Percentiles rank a stretch among this genome's conserved stretches.
These are phyloP conservation scores for Cymbidium sinense DNA, from an alignment of 106 monocot species.

Conservation along the genomic window DNA sequence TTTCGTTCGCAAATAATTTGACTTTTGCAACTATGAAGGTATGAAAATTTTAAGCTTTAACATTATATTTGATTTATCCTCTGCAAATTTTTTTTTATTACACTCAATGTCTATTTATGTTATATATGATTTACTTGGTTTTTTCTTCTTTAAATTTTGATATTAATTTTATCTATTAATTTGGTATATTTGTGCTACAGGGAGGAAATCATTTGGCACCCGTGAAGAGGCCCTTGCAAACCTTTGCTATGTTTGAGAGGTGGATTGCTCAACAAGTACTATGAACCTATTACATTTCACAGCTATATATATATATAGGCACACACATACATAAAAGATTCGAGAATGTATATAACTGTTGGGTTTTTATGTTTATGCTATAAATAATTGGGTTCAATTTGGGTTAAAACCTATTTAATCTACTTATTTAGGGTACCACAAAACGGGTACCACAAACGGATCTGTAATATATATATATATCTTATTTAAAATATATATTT, in stretches of 20 bases:
- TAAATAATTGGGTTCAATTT: too few relatives aligned
- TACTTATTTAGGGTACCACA: too few relatives aligned
- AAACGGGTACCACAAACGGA: too few relatives aligned
- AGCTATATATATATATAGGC: too few relatives aligned
- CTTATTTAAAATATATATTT: too few relatives aligned
- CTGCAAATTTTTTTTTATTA: neutral
- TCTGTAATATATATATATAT: too few relatives aligned
- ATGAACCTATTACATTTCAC: slow-evolving; percentile 10
- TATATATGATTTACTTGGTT: neutral
- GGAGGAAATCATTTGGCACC: slow-evolving; percentile 59
- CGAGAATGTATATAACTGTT: too few relatives aligned
- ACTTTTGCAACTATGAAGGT: slow-evolving; percentile 71
- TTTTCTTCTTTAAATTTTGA: neutral
- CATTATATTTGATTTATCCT: neutral
- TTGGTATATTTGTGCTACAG: slow-evolving; percentile 13
- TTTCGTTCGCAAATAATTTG: slow-evolving; percentile 42
- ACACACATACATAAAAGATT: too few relatives aligned
- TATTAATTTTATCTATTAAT: neutral
- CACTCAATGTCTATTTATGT: neutral
- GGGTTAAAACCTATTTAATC: too few relatives aligned
- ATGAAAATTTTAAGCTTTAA: neutral
- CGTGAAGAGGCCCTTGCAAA: slow-evolving; percentile 35
- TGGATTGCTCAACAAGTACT: slow-evolving; percentile 43
- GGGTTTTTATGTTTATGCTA: too few relatives aligned
- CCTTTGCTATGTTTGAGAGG: slow-evolving; percentile 39